Evolutionary conservation across 225 moss, liverwort and hornwort species (phyloP), one percentile per base, ranked within the genome.

Genomic region (Takakia lepidozioides): DNA sequence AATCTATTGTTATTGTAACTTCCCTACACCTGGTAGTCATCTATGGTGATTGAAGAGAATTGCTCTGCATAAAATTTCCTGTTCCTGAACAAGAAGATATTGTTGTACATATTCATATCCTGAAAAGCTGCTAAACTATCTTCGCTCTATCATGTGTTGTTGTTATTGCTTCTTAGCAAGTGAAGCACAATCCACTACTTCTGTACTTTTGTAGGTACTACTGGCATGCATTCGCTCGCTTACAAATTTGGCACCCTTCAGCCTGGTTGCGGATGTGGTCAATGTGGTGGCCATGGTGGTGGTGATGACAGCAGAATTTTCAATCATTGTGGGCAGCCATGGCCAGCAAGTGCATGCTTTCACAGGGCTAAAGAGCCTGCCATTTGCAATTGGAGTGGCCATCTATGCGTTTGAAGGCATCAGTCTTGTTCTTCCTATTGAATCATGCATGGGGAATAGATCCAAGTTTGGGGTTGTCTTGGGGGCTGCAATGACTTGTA

Each of bases 401-500:
- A 81, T 98, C 38, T 98, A 98, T 48, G 84, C 87, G 0, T 80
- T 73, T 25, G 98, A 98, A 64, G 98, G 98, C 50, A 87, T 87
- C 59, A 69, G 80, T 26, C 56, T 98, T 44, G 87, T 98, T 41
- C 72, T 98, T 8, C 98, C 98, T 48, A 56, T 98, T 55, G 98
- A 98, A 65, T 87, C 82, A 8, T 65, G 65, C 25, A 70, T 56
- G 46, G 60, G 61, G 39, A 74, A 88, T 0, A 67, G 87, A 49
- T 76, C 83, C 54, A 91, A 85, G 60, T 99, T 99, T 43, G 71
- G 81, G 45, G 44, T 51, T 2, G 73, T 91, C 46, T 57, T 99
- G 27, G 98, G 72, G 30, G 57, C 49, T 20, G 98, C 98, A 2
- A 70, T 99, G 74, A 72, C 43, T 36, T 69, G 36, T 62, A 74